Conservation (phyloP, 2,329 filamentous ascomycete genomes). For the Arthrobotrys entomopaga region DNA sequence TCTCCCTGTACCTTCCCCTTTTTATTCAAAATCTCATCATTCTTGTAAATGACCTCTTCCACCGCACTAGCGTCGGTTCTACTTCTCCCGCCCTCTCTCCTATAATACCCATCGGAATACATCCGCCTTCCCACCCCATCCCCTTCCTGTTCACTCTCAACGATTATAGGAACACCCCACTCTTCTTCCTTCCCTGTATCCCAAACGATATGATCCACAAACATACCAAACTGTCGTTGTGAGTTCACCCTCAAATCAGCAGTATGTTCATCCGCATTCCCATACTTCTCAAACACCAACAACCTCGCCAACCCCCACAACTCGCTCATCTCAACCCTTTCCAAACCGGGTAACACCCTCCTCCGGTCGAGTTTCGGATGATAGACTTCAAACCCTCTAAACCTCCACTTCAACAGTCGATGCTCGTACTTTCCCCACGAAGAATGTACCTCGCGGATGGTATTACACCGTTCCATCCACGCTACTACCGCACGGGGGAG, state of each 20-base stretch:
- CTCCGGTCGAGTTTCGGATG: slow-evolving; percentile 79
- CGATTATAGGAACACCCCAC: neutral
- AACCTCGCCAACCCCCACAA: slow-evolving; percentile 83
- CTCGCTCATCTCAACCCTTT: slow-evolving; percentile 79
- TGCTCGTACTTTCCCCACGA: slow-evolving; percentile 76
- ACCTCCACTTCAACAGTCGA: slow-evolving; percentile 83
- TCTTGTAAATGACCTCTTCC: neutral
- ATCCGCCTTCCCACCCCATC: neutral
- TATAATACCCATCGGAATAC: neutral
- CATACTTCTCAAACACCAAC: slow-evolving; percentile 62
- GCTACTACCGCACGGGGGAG: slow-evolving; percentile 79
- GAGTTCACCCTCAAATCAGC: too few relatives aligned
- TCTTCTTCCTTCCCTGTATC: too few relatives aligned
- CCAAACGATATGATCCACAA: too few relatives aligned
- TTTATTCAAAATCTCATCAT: slow-evolving; percentile 74
- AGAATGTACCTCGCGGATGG: slow-evolving; percentile 77
- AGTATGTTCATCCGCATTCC: too few relatives aligned
- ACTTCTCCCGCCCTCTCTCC: too few relatives aligned
- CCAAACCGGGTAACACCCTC: slow-evolving; percentile 83
- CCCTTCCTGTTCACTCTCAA: neutral
- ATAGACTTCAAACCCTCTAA: slow-evolving; percentile 83
- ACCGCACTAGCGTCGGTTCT: neutral
- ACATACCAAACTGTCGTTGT: too few relatives aligned
- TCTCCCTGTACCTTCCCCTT: slow-evolving; percentile 72
- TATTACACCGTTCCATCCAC: slow-evolving; percentile 83